phyloP scores from a whole-genome alignment of 352 stramenopile species.

The Pythium folliculosum region DNA sequence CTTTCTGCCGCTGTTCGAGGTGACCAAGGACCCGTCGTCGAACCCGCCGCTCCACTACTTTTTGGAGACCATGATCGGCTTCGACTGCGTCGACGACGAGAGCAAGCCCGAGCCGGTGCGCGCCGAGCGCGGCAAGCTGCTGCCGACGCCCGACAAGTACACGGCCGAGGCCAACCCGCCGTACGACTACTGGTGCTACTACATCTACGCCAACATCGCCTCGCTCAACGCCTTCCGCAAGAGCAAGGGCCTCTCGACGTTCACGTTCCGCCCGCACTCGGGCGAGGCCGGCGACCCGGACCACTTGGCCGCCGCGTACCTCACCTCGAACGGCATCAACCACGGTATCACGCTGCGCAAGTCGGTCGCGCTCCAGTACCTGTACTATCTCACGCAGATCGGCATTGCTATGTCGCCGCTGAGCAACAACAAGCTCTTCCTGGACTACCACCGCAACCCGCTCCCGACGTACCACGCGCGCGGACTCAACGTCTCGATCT shows the following conservation, averaged over 20 bases:
- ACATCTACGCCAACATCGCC: conserved; percentile 97
- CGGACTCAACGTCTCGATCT: conserved; percentile 98
- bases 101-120: conserved; percentile 91
- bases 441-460: conserved; percentile 94
- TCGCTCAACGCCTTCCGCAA: conserved; percentile 94
- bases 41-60: conserved; percentile 93
- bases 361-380: conserved; percentile 95
- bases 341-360: conserved; percentile 98
- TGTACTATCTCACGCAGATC: conserved; percentile 99
- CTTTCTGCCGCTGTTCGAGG: conserved; percentile 97
- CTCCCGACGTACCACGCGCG: conserved; percentile 95
- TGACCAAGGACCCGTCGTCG: conserved; percentile 94
- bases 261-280: conserved; percentile 98
- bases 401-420: conserved; percentile 93
- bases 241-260: conserved; percentile 88
- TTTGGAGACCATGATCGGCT: conserved; percentile 94
- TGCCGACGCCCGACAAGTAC: conserved; percentile 86
- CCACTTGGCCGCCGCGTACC: conserved; percentile 92
- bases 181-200: conserved; percentile 97
- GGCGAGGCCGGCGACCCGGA: conserved; percentile 98
- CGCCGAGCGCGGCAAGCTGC: conserved; percentile 70
- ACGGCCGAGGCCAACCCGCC: conserved; percentile 90
- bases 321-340: conserved; percentile 96
- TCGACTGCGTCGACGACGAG: conserved; percentile 99
- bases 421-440: conserved; percentile 96